Evolutionary conservation across 2,329 filamentous ascomycete genomes (phyloP), one percentile per base, ranked within the genome.

Genomic region (Tolypocladium tropicale): DNA sequence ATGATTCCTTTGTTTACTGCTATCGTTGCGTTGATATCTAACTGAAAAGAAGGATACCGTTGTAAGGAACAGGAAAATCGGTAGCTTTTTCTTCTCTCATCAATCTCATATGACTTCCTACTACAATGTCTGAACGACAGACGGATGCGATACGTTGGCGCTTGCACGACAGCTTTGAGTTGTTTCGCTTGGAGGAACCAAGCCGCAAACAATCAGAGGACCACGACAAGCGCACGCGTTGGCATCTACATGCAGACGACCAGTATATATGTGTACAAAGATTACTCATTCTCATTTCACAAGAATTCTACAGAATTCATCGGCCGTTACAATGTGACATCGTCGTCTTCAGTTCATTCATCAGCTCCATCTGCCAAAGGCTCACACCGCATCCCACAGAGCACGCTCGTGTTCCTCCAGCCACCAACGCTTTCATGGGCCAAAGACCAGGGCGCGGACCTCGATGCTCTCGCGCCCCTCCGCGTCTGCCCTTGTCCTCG

Each of bases 381-480:
- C 28, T 30, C 28, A 6, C 28, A 28, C n/a, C n/a, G 30, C 28
- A 41, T 50, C 7, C 3, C 21, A 11, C n/a, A 37, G 28, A 54
- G 5, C 3, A 30, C 25, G 9, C 16, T n/a, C 25, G 6, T 32
- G 2, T 18, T 32, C 23, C 30, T 9, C 6, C 14, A 48, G 16
- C 25, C 25, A 30, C 4, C 16, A 9, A 25, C 16, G 4, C 18
- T 6, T 21, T 43, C 60, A 80, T 16, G 78, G 75, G 0, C 87
- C 88, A 77, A 96, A 95, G 0, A 96, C 88, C 69, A 96, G 76
- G 37, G 89, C 85, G 63, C 92, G 80, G 18, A 96, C 88, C 71
- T 96, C 92, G 67, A 96, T 95, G 68, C 90, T 95, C 76, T 95
- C 89, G 61, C 91, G 79, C 0, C 81, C 81, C 60, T 84, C 83